A percentile compares a stretch with the other conserved stretches of the same genome.
Conservation (phyloP, 129 eudicot species). For the Logfia minima region DNA sequence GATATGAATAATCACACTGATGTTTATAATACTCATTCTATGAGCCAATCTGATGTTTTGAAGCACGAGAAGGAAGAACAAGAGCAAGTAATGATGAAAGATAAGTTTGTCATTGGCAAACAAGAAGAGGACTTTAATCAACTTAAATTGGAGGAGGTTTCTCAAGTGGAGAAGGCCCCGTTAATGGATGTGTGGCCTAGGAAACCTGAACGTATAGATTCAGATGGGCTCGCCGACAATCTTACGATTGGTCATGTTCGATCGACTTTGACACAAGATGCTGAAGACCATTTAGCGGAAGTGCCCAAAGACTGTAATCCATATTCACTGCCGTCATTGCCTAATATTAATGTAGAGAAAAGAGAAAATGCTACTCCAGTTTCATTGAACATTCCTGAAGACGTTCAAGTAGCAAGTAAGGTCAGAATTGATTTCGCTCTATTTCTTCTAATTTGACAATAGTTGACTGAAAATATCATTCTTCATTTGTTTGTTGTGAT, state of each 20-base stretch:
- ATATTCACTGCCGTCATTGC: slow-evolving; percentile 31
- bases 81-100: slow-evolving; percentile 22
- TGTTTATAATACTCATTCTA: slow-evolving; percentile 26
- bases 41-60: slow-evolving; percentile 7
- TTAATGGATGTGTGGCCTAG: slow-evolving; percentile 22
- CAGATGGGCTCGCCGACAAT: slow-evolving; percentile 27
- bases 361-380: slow-evolving; percentile 25
- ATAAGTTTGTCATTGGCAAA: slow-evolving; percentile 25
- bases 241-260: slow-evolving; percentile 30
- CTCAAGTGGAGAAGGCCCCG: slow-evolving; percentile 25
- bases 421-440: slow-evolving; percentile 35
- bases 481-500: neutral
- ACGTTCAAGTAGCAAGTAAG: slow-evolving; percentile 46
- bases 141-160: slow-evolving; percentile 34
- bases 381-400: slow-evolving; percentile 37
- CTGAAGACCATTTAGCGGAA: slow-evolving; percentile 32
- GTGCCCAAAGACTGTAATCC: slow-evolving; percentile 34
- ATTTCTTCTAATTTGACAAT: neutral
- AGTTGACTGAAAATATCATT: neutral
- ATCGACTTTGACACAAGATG: slow-evolving; percentile 36
- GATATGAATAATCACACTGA: slow-evolving; percentile 25
- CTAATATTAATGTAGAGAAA: slow-evolving; percentile 29
- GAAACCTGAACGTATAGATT: slow-evolving; percentile 16
- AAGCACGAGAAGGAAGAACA: slow-evolving; percentile 23
- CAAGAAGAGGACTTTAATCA: slow-evolving; percentile 38